Percentiles rank a stretch among this genome's conserved stretches.
These are phyloP conservation scores for Nidula microcarpa DNA, from an alignment of 768 basidiomycete genomes.

Conservation along the genomic window DNA sequence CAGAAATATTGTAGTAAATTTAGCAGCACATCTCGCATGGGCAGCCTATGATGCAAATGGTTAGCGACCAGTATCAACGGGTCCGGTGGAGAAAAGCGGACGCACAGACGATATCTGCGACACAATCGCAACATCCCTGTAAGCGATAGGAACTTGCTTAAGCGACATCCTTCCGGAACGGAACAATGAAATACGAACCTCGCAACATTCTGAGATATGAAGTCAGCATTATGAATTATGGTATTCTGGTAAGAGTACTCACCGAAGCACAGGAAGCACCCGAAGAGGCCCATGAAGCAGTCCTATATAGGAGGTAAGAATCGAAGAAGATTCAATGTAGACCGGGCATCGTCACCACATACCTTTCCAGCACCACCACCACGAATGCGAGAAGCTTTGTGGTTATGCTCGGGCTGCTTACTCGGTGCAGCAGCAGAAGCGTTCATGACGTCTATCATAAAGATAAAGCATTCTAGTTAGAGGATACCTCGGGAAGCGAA, in stretches of 20 bases:
- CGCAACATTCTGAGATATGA: constrained; percentile 57
- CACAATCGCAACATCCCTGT: constrained; percentile 69
- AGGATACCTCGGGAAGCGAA: background rate
- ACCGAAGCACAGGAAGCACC: constrained; percentile 76
- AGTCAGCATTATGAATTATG: background rate
- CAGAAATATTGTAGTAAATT: constrained; percentile 6
- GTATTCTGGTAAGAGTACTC: constrained; percentile 15
- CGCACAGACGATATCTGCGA: constrained; percentile 70
- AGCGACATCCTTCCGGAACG: background rate
- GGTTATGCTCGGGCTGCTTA: constrained; percentile 33
- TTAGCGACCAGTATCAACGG: background rate
- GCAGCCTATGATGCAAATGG: constrained; percentile 46
- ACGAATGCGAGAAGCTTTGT: constrained; percentile 56
- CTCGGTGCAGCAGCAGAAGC: constrained; percentile 28
- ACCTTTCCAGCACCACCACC: constrained; percentile 74
- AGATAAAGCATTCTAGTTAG: background rate
- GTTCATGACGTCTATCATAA: constrained; percentile 39
- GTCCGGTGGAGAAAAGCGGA: constrained; percentile 1
- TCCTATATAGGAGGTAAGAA: constrained; percentile 35
- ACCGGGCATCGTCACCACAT: constrained; percentile 1
- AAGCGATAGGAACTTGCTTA: background rate
- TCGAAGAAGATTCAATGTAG: too few species aligned
- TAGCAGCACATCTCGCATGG: constrained; percentile 79
- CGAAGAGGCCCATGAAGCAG: constrained; percentile 58
- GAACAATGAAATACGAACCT: constrained; percentile 36